These are phyloP conservation scores for Fusarium sp. DNA, from an alignment of 2,329 filamentous ascomycete genomes.

Conservation along the genomic window DNA sequence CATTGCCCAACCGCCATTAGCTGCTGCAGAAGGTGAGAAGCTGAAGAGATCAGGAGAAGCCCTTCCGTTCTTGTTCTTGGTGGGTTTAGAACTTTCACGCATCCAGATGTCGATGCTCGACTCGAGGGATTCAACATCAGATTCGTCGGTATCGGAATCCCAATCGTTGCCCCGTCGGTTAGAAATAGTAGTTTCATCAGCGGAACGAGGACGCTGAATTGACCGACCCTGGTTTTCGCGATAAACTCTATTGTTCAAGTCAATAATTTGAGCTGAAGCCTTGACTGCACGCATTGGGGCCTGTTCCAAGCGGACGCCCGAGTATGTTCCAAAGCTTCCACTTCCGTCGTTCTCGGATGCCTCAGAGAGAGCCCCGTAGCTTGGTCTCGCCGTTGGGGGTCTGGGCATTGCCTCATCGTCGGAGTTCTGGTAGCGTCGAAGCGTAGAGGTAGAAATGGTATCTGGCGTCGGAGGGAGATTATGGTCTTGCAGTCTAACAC, in stretches of 20 bases:
- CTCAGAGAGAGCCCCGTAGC: slow-evolving; percentile 48
- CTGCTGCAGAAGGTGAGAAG: slow-evolving; percentile 57
- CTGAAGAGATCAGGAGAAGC: slow-evolving; percentile 65
- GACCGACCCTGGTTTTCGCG: slow-evolving; percentile 33
- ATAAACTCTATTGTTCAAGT: slow-evolving; percentile 36
- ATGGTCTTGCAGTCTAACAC: slow-evolving; percentile 56
- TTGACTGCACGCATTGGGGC: slow-evolving; percentile 28
- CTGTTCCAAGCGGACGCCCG: slow-evolving; percentile 32
- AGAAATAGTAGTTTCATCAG: slow-evolving; percentile 59
- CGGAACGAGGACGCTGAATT: slow-evolving; percentile 59
- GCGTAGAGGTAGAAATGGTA: slow-evolving; percentile 67
- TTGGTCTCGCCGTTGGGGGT: slow-evolving; percentile 45
- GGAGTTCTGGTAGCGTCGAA: slow-evolving; percentile 62
- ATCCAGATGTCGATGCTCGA: slow-evolving; percentile 70
- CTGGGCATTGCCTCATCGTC: slow-evolving; percentile 60
- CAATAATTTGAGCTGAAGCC: slow-evolving; percentile 36
- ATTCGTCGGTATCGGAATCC: slow-evolving; percentile 58
- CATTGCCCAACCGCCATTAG: slow-evolving; percentile 58
- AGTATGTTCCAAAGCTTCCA: slow-evolving; percentile 27
- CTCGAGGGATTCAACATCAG: slow-evolving; percentile 55
- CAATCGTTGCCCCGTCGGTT: slow-evolving; percentile 55
- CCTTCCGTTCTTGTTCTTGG: slow-evolving; percentile 40
- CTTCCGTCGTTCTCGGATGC: slow-evolving; percentile 39
- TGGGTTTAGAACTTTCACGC: slow-evolving; percentile 61
- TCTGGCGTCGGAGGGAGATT: slow-evolving; percentile 68